Conservation (phyloP, 495 filamentous ascomycete genomes). For the Apiosordaria backusii region DNA sequence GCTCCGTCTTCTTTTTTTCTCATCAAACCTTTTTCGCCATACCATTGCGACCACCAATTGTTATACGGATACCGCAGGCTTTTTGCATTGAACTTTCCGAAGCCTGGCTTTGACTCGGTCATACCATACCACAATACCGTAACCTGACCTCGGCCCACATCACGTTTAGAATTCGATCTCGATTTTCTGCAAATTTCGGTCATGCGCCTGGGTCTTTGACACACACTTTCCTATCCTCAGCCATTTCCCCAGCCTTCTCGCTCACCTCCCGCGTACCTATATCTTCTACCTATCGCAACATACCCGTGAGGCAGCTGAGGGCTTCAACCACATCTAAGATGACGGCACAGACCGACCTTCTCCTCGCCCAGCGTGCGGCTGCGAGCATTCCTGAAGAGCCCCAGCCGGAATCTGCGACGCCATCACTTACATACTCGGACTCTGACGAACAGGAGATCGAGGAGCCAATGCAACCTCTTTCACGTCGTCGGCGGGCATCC, state of each 20-base stretch:
- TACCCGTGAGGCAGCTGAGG: not conserved
- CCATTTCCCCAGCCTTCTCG: not conserved
- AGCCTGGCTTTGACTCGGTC: not conserved
- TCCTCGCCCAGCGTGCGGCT: slow-evolving; percentile 30
- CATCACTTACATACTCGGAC: slow-evolving; percentile 51
- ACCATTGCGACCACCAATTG: not conserved
- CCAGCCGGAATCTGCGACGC: slow-evolving; percentile 35
- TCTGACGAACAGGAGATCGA: slow-evolving; percentile 44
- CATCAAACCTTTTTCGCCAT: not conserved
- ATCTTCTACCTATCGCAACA: not conserved
- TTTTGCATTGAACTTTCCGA: not conserved
- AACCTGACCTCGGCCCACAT: slow-evolving; percentile 8
- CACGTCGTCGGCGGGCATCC: slow-evolving; percentile 65
- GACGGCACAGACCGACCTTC: slow-evolving; percentile 28
- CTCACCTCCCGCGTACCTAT: not conserved
- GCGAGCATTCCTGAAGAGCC: slow-evolving; percentile 39
- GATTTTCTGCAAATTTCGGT: slow-evolving; percentile 7
- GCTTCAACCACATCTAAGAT: slow-evolving; percentile 16
- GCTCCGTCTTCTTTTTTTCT: slow-evolving; percentile 9
- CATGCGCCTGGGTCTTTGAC: slow-evolving; percentile 13
- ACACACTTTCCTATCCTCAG: not conserved
- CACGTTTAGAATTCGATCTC: not conserved
- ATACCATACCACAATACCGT: not conserved
- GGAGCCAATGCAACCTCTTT: slow-evolving; percentile 32
- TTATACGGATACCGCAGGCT: not conserved